phyloP scores from a whole-genome alignment of 1,284 basidiomycete species.

The Tylopilus orsonianus region DNA sequence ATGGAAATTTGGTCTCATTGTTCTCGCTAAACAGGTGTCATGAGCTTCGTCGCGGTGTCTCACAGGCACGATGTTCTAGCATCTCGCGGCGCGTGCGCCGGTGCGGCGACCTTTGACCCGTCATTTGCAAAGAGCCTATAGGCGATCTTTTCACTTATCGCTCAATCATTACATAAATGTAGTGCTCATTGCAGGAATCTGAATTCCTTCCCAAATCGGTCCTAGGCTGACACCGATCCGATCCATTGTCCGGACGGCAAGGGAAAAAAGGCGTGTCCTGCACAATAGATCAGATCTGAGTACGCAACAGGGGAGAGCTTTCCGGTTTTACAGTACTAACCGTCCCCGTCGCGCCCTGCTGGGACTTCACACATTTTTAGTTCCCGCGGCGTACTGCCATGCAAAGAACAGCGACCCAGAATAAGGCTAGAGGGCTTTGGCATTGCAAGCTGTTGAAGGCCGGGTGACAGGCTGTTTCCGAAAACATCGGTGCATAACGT shows the following conservation, averaged over 20 bases:
- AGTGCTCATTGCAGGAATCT: slow-evolving; percentile 16
- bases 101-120: slow-evolving; percentile 27
- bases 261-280: slow-evolving; percentile 10
- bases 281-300: slow-evolving; percentile 24
- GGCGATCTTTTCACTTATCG: slow-evolving; percentile 9
- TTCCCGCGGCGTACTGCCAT: slow-evolving; percentile 10
- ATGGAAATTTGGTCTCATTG: slow-evolving; percentile 9
- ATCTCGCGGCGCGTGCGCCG: slow-evolving; percentile 15
- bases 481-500: background rate
- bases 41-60: slow-evolving; percentile 2
- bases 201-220: slow-evolving; percentile 2
- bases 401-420: background rate
- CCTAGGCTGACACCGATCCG: slow-evolving; percentile 14
- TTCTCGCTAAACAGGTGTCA: slow-evolving; percentile 1
- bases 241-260: slow-evolving; percentile 7
- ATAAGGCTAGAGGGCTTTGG: too few species aligned
- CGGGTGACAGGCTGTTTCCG: background rate
- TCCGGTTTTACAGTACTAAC: slow-evolving; percentile 12
- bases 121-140: background rate
- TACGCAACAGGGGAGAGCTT: slow-evolving; percentile 5
- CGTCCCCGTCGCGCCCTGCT: slow-evolving; percentile 24
- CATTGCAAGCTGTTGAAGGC: too few species aligned
- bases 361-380: background rate
- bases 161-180: slow-evolving; percentile 18
- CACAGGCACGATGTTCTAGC: background rate